Evolutionary conservation across 208 protist genomes (phyloP), one percentile per base, ranked within the genome.

Genomic region (Crithidia sp.): DNA sequence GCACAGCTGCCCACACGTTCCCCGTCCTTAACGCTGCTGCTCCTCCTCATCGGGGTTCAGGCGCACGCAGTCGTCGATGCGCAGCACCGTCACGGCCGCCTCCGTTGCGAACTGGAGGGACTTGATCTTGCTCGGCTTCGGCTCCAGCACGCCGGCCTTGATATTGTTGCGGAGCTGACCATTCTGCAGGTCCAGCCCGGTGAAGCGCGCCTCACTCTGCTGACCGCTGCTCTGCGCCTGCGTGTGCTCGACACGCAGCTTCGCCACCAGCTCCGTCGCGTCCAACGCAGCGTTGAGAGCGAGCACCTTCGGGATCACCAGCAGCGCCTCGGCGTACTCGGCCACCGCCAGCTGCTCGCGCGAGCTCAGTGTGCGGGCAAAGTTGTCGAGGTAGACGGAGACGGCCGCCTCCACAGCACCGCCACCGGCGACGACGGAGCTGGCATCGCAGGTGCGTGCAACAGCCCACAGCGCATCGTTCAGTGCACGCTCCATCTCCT

Each of bases 21-120:
- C 13, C 10, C 28, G 28, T 28, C 10, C 17, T 68, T 63, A 76
- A 13, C 57, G 57, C 69, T 79, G 66, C 45, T 78, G 60, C 41
- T 86, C 68, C 52, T 95, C 90, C 71, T 96, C 89, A 41, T 94
- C 89, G 0, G 97, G 95, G 77, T 97, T 95, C 16, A 99, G 87
- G 65, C 98, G 98, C 74, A 99, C 99, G 69, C 98, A 91, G 82
- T 99, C 99, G 87, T 99, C 99, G 62, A 99, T 99, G 75, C 99
- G 95, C 16, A 99, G 89, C 71, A 99, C 99, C 13, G 99, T 99
- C 76, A 99, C 98, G 58, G 99, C 98, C 2, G 99, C 99, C 94
- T 99, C 99, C 10, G 98, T 99, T 57, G 99, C 99, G 80, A 99
- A 99, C 86, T 99, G 93, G 52, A 99, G 91, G 55, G 92, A 98